Evolutionary conservation across 441 rosid genomes (phyloP).

Genomic region (Gossypium laxum): DNA sequence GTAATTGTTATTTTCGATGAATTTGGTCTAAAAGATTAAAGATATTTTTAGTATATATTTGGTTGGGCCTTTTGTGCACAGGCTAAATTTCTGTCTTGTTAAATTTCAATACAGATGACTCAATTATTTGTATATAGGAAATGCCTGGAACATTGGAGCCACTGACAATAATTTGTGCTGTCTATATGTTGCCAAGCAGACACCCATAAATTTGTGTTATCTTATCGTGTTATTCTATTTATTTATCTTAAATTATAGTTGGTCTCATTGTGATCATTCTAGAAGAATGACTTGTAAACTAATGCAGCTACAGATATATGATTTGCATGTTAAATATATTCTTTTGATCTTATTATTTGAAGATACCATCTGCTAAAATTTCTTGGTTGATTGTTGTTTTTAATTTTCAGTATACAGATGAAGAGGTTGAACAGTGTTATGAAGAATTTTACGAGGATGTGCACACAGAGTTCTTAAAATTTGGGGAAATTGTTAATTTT

Average conservation of each 20-base stretch:
- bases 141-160: not conserved
- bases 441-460: constrained; percentile 97
- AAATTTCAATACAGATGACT: not conserved
- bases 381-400: constrained; percentile 16
- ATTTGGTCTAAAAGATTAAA: not conserved
- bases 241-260: not conserved
- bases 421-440: constrained; percentile 67
- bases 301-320: constrained; percentile 7
- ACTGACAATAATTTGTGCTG: not conserved
- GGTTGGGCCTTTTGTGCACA: not conserved
- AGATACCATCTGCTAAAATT: not conserved
- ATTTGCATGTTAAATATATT: not conserved
- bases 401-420: constrained; percentile 71
- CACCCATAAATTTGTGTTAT: not conserved
- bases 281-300: not conserved
- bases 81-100: not conserved
- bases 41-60: not conserved
- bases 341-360: not conserved
- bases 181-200: not conserved
- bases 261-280: not conserved
- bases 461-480: constrained; percentile 89
- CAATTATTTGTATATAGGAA: not conserved
- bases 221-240: not conserved
- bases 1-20: not conserved
- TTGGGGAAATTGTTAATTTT: constrained; percentile 84